Base-by-base conservation (phyloP, 2,329 filamentous ascomycete genomes). In the Talaromyces sp. region DNA sequence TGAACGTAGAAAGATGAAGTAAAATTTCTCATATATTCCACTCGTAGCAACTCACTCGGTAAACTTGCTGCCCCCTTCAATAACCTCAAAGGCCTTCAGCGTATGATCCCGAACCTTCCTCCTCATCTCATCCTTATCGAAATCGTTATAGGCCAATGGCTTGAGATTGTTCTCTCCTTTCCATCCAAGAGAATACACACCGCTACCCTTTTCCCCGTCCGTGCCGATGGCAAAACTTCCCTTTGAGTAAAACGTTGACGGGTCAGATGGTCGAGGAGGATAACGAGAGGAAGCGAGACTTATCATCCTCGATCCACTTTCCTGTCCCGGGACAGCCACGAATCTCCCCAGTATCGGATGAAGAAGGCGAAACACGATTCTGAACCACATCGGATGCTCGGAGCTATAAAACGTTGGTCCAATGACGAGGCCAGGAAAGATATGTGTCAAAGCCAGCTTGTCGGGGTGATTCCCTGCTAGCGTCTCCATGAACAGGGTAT, bases 271-370 rank as follows among this genome's bases (percentile, higher is more conserved):
- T 35, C 58, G 37, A 7, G 61, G 23, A 2, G 57, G 56, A 50
- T 63, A 63, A 1, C 61, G 61, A 21, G 61, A 58, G 2, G 61
- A 63, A 18, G 56, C 57, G n/a, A 63, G 28, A 57, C 56, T 60
- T n/a, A 63, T 35, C 61, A 63, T 63, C 33, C 61, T 46, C 11
- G 57, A 56, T 46, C 61, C 61, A 25, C 61, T 60, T 31, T 63
- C 61, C 23, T 60, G 23, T 18, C 44, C n/a, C 11, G 61, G 61
- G 12, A 60, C 57, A 31, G 56, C 25, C 3, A 58, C 7, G 14
- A 60, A 46, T 37, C 39, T 52, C 6, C 61, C 57, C 11, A 63
- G n/a, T 3, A 63, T 2, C 3, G 61, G 56, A 12, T 60, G 31
- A 3, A 60, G n/a, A 21, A 63, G 16, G 2, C 61, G 61, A 25